Base-by-base conservation (phyloP, 2,329 filamentous ascomycete species). In the Ustulina deusta region DNA sequence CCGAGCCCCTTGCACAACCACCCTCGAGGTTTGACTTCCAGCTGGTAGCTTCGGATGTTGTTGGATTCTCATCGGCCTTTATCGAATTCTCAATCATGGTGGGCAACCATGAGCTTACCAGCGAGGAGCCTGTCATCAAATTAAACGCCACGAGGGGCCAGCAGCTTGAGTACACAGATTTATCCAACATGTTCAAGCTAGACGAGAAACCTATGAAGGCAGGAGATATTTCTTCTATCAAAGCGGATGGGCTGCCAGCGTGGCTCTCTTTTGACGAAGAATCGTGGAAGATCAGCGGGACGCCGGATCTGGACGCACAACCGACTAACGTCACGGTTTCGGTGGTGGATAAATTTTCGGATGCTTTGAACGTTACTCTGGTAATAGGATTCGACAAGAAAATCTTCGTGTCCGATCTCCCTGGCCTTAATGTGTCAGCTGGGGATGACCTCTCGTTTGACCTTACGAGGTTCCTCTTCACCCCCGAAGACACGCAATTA, bases 1-100 rank as follows among this genome's bases (percentile, higher is more conserved):
- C 89, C 54, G 85, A 87, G 65, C 88, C 87, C 32, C 82, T 91
- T 10, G 80, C 89, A 40, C 86, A 90, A 36, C 89, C 89, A 7
- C 90, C 93, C 3, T 91, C 97, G 75, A 86, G 82, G 0, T 96
- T 94, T 74, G 85, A 85, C 22, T 86, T 97, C 65, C 84, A 88
- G 68, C 82, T 97, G 6, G 88, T 96, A 58, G 93, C 92, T 0
- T 95, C 92, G 0, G 92, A 97, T 75, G 87, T 93, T 20, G 82
- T 87, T n/a, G 93, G 92, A 1, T 97, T 94, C 76, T 87, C 91
- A 5, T 90, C 89, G 1, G 84, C 86, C 10, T 85, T 86, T 1
- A 76, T 91, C 60, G 81, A 83, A 0, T 97, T 97, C 77, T 88
- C 89, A 6, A 86, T 97, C 40, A 83, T 90, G 1, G 89, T 97